Evolutionary conservation across 2,329 filamentous ascomycete genomes (phyloP).

Genomic region (Fusarium redolens): DNA sequence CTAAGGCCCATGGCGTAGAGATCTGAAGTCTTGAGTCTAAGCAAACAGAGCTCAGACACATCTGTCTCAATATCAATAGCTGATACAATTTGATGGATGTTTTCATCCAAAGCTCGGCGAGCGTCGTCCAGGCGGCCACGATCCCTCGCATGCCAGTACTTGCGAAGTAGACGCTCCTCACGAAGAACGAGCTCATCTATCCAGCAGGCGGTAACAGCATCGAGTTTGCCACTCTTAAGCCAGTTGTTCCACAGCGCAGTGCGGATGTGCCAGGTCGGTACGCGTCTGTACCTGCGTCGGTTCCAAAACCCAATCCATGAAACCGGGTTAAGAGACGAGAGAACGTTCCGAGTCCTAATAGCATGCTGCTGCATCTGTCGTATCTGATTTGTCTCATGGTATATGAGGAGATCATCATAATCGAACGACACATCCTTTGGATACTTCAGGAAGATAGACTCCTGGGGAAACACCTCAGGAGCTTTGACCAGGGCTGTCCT

Average conservation of each 20-base stretch:
- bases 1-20: slow-evolving; percentile 37
- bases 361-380: too few species aligned
- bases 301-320: slow-evolving; percentile 19
- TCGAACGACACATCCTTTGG: too few species aligned
- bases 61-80: slow-evolving; percentile 35
- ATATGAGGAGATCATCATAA: too few species aligned
- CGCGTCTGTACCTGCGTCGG: slow-evolving; percentile 18
- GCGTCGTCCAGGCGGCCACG: slow-evolving; percentile 12
- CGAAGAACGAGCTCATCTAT: slow-evolving; percentile 33
- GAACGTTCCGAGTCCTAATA: too few species aligned
- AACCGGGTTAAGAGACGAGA: not conserved
- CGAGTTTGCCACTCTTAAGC: slow-evolving; percentile 17
- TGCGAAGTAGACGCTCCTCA: slow-evolving; percentile 20
- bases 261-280: slow-evolving; percentile 33
- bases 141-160: slow-evolving; percentile 31
- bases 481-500: too few species aligned
- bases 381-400: too few species aligned
- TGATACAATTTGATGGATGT: slow-evolving; percentile 30
- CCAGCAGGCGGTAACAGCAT: slow-evolving; percentile 33
- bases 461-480: too few species aligned
- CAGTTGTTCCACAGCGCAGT: slow-evolving; percentile 36
- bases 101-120: slow-evolving; percentile 11
- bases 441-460: too few species aligned
- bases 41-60: slow-evolving; percentile 25
- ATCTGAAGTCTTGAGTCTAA: slow-evolving; percentile 31